Percentiles rank a stretch among this genome's conserved stretches.
phyloP scores from a whole-genome alignment of 352 stramenopile species.

The Hyaloperonospora arabidopsidis region DNA sequence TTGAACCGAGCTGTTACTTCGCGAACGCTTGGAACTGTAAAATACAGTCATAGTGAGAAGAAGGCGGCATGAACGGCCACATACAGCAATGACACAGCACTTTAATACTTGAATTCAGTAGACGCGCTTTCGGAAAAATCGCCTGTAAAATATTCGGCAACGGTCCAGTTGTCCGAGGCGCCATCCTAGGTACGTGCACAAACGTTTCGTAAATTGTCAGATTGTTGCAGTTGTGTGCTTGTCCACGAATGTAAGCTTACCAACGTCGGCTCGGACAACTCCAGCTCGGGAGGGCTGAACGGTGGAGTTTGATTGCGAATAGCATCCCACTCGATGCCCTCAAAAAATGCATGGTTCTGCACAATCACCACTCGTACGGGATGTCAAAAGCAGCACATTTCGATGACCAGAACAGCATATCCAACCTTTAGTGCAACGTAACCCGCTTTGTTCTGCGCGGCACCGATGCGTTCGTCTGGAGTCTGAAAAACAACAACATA shows the following conservation, averaged over 20 bases:
- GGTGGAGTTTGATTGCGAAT: conserved; percentile 46
- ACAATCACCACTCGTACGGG: conserved; percentile 3
- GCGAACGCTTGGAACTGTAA: conserved; percentile 36
- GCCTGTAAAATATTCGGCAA: conserved; percentile 75
- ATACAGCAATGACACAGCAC: background rate
- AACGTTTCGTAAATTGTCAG: conserved; percentile 1
- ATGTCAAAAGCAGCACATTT: conserved; percentile 1
- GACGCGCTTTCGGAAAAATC: conserved; percentile 74
- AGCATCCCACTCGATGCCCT: conserved; percentile 64
- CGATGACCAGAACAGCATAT: background rate
- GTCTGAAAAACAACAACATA: conserved; percentile 19
- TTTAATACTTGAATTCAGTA: conserved; percentile 43
- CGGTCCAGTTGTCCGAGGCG: conserved; percentile 66
- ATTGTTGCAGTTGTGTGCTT: background rate
- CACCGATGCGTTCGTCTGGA: conserved; percentile 58
- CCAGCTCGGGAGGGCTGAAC: conserved; percentile 46
- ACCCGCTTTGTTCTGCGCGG: conserved; percentile 54
- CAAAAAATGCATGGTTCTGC: conserved; percentile 74
- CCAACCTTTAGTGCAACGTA: conserved; percentile 62
- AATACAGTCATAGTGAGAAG: conserved; percentile 1
- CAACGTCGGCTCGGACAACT: conserved; percentile 53
- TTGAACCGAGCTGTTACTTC: conserved; percentile 58
- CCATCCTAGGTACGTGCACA: conserved; percentile 39
- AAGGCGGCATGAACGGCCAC: background rate
- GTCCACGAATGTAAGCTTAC: conserved; percentile 13